Conservation (phyloP, 768 basidiomycete species). For the Pleurotus eryngii region DNA sequence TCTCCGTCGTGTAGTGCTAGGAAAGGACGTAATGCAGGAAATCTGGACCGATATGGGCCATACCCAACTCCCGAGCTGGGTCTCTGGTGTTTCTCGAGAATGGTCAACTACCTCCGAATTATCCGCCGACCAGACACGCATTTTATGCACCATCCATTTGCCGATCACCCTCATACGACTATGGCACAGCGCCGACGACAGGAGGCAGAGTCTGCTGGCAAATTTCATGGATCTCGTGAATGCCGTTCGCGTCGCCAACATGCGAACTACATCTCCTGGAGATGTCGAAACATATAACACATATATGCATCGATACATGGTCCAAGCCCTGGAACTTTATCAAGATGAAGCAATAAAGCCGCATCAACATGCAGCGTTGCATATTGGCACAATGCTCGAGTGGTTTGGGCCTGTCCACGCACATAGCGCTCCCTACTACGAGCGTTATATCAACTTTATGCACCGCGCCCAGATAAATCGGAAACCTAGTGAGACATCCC, state of each 20-base stretch:
- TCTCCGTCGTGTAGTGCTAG: slow-evolving; percentile 18
- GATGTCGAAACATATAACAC: slow-evolving; percentile 18
- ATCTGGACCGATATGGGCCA: slow-evolving; percentile 26
- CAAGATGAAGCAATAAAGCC: slow-evolving; percentile 15
- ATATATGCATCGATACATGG: slow-evolving; percentile 17
- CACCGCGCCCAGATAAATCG: slow-evolving; percentile 21
- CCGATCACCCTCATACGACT: slow-evolving; percentile 24
- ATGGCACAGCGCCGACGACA: slow-evolving; percentile 13
- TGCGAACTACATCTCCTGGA: slow-evolving; percentile 13
- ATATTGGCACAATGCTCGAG: slow-evolving; percentile 16
- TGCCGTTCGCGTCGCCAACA: slow-evolving; percentile 19
- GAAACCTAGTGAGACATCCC: slow-evolving; percentile 12
- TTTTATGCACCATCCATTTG: slow-evolving; percentile 24
- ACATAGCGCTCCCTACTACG: slow-evolving; percentile 23
- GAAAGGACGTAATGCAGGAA: slow-evolving; percentile 23
- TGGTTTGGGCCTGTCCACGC: slow-evolving; percentile 23
- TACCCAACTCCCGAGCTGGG: slow-evolving; percentile 27
- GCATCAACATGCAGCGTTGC: slow-evolving; percentile 19
- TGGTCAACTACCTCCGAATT: slow-evolving; percentile 25
- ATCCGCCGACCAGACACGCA: slow-evolving; percentile 25
- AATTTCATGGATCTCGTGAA: slow-evolving; percentile 27
- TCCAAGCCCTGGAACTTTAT: slow-evolving; percentile 11
- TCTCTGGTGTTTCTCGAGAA: slow-evolving; percentile 23
- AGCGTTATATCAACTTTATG: slow-evolving; percentile 23
- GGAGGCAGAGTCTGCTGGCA: slow-evolving; percentile 17